phyloP scores from a whole-genome alignment of 257 asterid genomes.

The Solanum bulbocastanum region DNA sequence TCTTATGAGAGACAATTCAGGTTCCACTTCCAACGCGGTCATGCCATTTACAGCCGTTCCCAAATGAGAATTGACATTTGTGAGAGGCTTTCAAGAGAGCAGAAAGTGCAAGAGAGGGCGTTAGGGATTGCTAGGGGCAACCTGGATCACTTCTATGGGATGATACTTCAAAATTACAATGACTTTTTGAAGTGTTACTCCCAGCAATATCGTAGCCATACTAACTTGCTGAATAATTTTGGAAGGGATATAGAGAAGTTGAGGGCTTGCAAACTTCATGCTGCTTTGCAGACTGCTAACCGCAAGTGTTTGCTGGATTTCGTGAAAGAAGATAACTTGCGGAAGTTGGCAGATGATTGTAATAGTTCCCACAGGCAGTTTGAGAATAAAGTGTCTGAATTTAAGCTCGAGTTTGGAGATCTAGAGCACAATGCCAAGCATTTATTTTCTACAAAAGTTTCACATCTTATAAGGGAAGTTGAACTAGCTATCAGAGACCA shows the following conservation, averaged over 20 bases:
- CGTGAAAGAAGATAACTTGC: constrained; percentile 79
- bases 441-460: constrained; percentile 64
- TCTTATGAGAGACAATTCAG: constrained; percentile 87
- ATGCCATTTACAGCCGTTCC: constrained; percentile 59
- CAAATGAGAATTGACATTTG: constrained; percentile 41
- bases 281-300: constrained; percentile 51
- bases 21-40: constrained; percentile 78
- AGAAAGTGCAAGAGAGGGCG: constrained; percentile 90
- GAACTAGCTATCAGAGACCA: constrained; percentile 60
- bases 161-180: constrained; percentile 62
- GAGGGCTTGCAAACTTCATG: constrained; percentile 64
- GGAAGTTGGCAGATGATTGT: constrained; percentile 76
- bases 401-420: constrained; percentile 83
- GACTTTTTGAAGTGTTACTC: constrained; percentile 68
- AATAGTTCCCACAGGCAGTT: constrained; percentile 80
- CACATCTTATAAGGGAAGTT: constrained; percentile 58
- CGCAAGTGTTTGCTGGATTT: constrained; percentile 78
- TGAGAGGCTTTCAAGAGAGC: constrained; percentile 66
- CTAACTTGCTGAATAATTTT: constrained; percentile 54
- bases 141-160: constrained; percentile 70
- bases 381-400: constrained; percentile 79
- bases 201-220: constrained; percentile 74
- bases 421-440: constrained; percentile 64
- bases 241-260: constrained; percentile 75
- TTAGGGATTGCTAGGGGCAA: constrained; percentile 84